These are phyloP conservation scores for Stagonosporopsis rhizophila DNA, from an alignment of 2,329 filamentous ascomycete genomes.

Conservation along the genomic window DNA sequence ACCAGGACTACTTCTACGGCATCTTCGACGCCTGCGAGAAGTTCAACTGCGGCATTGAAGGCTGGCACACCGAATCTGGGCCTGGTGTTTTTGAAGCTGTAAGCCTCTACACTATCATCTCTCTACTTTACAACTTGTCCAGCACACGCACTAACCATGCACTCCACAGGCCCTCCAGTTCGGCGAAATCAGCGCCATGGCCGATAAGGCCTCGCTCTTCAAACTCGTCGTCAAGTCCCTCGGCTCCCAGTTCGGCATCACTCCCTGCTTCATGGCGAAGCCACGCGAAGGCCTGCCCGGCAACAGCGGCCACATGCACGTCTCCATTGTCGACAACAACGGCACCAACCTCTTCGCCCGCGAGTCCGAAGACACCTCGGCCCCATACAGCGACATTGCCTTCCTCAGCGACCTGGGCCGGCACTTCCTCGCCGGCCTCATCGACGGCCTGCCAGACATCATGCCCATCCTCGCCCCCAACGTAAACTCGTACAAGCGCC, in stretches of 20 bases:
- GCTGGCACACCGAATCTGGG: conserved; percentile 94
- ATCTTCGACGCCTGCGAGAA: conserved; percentile 80
- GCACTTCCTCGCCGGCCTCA: conserved; percentile 89
- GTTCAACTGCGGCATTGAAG: conserved; percentile 84
- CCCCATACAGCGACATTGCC: conserved; percentile 66
- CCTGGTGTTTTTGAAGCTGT: conserved; percentile 94
- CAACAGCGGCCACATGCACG: conserved; percentile 94
- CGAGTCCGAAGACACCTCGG: conserved; percentile 71
- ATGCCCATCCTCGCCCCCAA: conserved; percentile 96
- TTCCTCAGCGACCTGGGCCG: conserved; percentile 86
- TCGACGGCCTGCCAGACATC: conserved; percentile 88
- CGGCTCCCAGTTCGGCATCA: conserved; percentile 86
- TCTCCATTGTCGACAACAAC: conserved; percentile 82
- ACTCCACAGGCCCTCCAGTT: conserved; percentile 78
- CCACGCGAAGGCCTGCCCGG: conserved; percentile 88
- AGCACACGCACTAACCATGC: conserved; percentile 30
- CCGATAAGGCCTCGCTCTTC: conserved; percentile 89
- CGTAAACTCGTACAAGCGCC: conserved; percentile 95
- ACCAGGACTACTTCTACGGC: conserved; percentile 90
- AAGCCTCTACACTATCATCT: conserved; percentile 28
- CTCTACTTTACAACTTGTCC: no score
- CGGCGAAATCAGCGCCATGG: conserved; percentile 85
- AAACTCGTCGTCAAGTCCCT: conserved; percentile 94
- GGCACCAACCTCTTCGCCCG: conserved; percentile 86
- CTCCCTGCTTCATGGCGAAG: conserved; percentile 98